Percentiles rank a stretch among this genome's conserved stretches.
Conservation (phyloP, 768 basidiomycete genomes). For the Termitomyces sp. region DNA sequence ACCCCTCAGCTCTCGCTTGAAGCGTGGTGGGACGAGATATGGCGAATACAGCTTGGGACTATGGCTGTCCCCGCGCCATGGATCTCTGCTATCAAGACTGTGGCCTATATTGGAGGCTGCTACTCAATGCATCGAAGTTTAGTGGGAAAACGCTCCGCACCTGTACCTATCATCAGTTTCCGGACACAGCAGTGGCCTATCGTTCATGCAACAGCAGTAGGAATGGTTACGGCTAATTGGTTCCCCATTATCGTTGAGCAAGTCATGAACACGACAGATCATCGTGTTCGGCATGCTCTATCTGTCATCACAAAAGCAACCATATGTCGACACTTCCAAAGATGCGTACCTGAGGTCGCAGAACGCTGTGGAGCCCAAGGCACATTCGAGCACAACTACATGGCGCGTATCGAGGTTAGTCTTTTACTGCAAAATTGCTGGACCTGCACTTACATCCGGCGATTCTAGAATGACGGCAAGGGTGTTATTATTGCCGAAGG, state of each 20-base stretch:
- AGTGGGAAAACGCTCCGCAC: conserved; percentile 33
- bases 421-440: neutral
- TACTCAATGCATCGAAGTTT: conserved; percentile 54
- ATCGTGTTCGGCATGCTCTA: conserved; percentile 47
- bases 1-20: conserved; percentile 34
- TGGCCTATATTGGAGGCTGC: conserved; percentile 50
- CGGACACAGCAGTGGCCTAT: conserved; percentile 63
- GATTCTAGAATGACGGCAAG: conserved; percentile 38
- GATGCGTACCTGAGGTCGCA: conserved; percentile 44
- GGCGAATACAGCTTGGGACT: conserved; percentile 50
- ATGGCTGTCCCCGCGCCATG: conserved; percentile 43
- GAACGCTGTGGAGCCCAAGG: conserved; percentile 67
- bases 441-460: conserved; percentile 9
- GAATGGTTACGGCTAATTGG: conserved; percentile 46
- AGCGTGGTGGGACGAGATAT: conserved; percentile 52
- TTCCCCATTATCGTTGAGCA: conserved; percentile 30
- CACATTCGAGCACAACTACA: conserved; percentile 57
- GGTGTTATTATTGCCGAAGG: conserved; percentile 60
- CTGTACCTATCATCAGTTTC: conserved; percentile 53
- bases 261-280: conserved; percentile 34
- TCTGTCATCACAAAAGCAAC: conserved; percentile 53
- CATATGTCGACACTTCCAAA: conserved; percentile 47
- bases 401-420: conserved; percentile 47
- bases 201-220: conserved; percentile 43
- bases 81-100: conserved; percentile 45